These are phyloP conservation scores for Mallotus repandus DNA, from an alignment of 441 rosid species.

Conservation along the genomic window DNA sequence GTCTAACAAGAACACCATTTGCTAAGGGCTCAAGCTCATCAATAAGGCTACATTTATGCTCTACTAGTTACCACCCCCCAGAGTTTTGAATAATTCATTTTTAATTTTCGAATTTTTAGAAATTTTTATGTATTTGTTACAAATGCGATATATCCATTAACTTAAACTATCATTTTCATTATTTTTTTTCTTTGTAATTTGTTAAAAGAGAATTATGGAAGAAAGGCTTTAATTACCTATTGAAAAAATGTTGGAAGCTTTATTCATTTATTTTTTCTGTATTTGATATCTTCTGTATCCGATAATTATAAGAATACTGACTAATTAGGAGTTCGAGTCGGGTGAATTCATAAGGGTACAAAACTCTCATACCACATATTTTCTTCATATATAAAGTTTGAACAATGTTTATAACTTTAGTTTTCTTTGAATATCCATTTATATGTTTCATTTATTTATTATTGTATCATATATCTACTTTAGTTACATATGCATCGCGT, in stretches of 20 bases:
- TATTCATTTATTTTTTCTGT: too few relatives aligned
- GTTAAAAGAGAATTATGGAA: neutral
- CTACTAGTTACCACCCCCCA: neutral
- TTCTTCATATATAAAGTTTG: too few relatives aligned
- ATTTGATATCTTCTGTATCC: too few relatives aligned
- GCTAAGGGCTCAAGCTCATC: conserved; percentile 22
- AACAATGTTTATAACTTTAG: too few relatives aligned
- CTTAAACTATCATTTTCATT: neutral
- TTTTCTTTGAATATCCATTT: too few relatives aligned
- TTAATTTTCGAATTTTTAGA: neutral
- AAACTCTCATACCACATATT: too few relatives aligned
- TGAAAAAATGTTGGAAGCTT: too few relatives aligned
- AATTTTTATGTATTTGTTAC: neutral
- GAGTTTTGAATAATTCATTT: neutral
- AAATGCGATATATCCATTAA: neutral
- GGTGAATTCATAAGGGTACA: too few relatives aligned
- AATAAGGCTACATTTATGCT: neutral
- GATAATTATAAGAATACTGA: too few relatives aligned
- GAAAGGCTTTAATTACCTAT: too few relatives aligned
- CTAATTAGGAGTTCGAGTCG: too few relatives aligned
- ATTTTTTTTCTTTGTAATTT: neutral
- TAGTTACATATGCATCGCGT: neutral
- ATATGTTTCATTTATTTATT: too few relatives aligned
- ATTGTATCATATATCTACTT: neutral
- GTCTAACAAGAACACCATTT: conserved; percentile 41